Evolutionary conservation across 2,329 filamentous ascomycete genomes (phyloP).

Genomic region (Dactylonectria estremocensis): DNA sequence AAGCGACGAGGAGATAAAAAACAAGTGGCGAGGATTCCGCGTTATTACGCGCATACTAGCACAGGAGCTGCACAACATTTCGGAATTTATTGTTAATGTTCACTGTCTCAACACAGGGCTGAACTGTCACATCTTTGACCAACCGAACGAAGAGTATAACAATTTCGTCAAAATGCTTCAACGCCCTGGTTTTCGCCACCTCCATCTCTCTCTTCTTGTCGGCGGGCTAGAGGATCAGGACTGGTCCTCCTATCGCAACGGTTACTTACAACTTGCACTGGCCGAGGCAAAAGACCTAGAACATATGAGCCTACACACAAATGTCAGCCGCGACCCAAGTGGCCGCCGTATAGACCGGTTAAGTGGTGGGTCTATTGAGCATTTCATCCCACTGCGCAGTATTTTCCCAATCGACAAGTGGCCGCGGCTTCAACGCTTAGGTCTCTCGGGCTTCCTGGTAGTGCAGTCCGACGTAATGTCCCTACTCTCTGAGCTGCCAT

Average conservation of each 20-base stretch:
- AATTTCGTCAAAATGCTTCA: conserved; percentile 17
- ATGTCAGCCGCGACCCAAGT: background rate
- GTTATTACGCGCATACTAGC: conserved; percentile 48
- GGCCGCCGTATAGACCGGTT: background rate
- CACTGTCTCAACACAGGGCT: conserved; percentile 50
- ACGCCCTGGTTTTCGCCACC: conserved; percentile 12
- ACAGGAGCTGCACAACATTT: conserved; percentile 42
- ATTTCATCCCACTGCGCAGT: conserved; percentile 4
- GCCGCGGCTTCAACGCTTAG: conserved; percentile 1
- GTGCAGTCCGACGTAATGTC: background rate
- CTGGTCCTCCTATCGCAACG: conserved; percentile 18
- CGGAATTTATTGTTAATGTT: conserved; percentile 55
- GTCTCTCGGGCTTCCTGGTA: conserved; percentile 5
- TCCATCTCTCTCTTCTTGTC: conserved; percentile 26
- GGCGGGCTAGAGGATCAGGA: accelerated
- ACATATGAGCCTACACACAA: conserved; percentile 41
- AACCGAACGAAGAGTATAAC: conserved; percentile 1
- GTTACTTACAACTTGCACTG: background rate
- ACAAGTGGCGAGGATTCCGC: conserved; percentile 53
- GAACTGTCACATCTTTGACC: conserved; percentile 29
- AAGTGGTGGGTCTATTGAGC: background rate
- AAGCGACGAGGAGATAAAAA: conserved; percentile 14
- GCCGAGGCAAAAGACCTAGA: conserved; percentile 37
- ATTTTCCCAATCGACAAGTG: conserved; percentile 8
- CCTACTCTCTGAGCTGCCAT: conserved; percentile 7